Evolutionary conservation across 257 asterid species (phyloP).

Genomic region (Przewalskia tangutica): DNA sequence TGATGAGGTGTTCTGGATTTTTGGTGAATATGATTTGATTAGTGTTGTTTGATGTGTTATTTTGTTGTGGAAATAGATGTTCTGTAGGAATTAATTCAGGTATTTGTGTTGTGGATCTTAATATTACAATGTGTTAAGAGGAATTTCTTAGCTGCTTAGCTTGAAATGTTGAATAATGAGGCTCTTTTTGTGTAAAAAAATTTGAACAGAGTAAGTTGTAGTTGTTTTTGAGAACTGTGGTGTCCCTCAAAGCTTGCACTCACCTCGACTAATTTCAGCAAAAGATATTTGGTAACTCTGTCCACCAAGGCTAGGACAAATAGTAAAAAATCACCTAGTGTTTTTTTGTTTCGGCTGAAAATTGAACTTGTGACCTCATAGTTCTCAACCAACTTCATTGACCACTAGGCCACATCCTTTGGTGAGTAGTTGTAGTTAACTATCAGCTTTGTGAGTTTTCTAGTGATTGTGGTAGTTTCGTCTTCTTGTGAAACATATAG

Average conservation of each 20-base stretch:
- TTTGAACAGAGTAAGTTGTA: no score
- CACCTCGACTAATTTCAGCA: no score
- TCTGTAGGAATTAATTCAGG: not conserved
- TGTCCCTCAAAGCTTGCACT: no score
- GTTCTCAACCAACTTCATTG: no score
- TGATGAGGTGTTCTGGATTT: not conserved
- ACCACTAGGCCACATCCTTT: no score
- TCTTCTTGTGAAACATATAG: not conserved
- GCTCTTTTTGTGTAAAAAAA: not conserved
- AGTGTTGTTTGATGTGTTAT: not conserved
- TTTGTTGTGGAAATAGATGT: not conserved
- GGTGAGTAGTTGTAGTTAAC: not conserved
- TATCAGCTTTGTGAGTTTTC: not conserved
- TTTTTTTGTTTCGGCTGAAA: no score
- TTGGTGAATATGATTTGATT: not conserved
- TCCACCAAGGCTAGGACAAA: no score
- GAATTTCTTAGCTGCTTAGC: not conserved
- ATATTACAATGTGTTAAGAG: not conserved
- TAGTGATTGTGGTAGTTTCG: not conserved
- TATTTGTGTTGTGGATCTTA: not conserved
- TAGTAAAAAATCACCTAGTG: no score
- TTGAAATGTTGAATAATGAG: no score
- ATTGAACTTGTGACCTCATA: no score
- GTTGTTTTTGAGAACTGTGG: no score
- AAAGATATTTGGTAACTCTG: no score